Evolutionary conservation across 129 eudicot genomes (phyloP).

Genomic region (Artemisia tridentata): DNA sequence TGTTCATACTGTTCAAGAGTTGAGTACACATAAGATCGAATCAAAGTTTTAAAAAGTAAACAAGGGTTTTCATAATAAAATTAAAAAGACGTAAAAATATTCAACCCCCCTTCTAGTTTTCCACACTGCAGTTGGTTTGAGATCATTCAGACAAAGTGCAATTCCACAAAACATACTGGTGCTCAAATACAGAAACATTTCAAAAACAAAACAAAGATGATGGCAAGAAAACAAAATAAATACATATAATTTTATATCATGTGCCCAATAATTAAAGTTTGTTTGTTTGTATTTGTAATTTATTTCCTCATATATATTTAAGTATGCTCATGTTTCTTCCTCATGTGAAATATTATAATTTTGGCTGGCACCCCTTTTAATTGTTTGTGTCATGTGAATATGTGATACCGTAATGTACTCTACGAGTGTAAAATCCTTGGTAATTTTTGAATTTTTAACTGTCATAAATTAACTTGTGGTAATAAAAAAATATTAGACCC

Average conservation of each 20-base stretch:
- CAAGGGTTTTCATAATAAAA: too few relatives aligned
- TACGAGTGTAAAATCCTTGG: background rate
- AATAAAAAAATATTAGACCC: background rate
- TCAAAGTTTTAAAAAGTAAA: too few relatives aligned
- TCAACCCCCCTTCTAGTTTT: too few relatives aligned
- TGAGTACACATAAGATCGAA: too few relatives aligned
- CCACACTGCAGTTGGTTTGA: constrained; percentile 29
- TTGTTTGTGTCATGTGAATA: constrained; percentile 26
- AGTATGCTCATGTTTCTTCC: constrained; percentile 18
- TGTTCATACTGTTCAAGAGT: too few relatives aligned
- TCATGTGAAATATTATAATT: constrained; percentile 31
- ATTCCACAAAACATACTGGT: constrained; percentile 10
- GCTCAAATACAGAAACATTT: constrained; percentile 23
- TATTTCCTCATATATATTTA: background rate
- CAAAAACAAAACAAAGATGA: background rate
- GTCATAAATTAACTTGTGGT: background rate
- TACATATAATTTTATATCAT: constrained; percentile 12
- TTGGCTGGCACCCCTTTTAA: constrained; percentile 25
- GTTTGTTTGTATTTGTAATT: constrained; percentile 16
- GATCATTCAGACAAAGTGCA: constrained; percentile 18
- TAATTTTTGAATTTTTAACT: background rate
- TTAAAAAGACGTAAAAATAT: too few relatives aligned
- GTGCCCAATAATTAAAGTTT: constrained; percentile 19
- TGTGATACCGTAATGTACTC: constrained; percentile 18
- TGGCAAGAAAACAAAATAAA: background rate